These are phyloP conservation scores for Exophiala mesophila DNA, from an alignment of 2,329 filamentous ascomycete genomes.

Conservation along the genomic window DNA sequence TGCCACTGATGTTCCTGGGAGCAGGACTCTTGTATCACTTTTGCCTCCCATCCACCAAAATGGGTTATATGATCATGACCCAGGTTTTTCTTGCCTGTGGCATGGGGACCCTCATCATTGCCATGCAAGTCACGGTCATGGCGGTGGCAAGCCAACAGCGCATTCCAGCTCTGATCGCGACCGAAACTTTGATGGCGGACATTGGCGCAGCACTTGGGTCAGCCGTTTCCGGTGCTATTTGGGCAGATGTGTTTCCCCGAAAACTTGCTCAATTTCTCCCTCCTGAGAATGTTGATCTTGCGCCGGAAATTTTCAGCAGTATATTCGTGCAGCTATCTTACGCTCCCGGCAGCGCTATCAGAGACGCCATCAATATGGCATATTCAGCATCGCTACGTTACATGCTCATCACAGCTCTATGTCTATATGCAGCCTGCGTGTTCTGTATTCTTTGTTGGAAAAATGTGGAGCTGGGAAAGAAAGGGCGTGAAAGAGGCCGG, in stretches of 20 bases:
- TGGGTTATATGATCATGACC: conserved; percentile 49
- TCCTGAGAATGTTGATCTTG: conserved; percentile 37
- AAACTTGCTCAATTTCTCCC: conserved; percentile 42
- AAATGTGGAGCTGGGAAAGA: neutral
- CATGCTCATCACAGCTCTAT: conserved; percentile 33
- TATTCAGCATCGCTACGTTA: conserved; percentile 45
- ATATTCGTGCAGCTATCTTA: conserved; percentile 50
- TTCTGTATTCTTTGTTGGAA: conserved; percentile 1
- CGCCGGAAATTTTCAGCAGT: conserved; percentile 48
- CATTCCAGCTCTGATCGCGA: conserved; percentile 48
- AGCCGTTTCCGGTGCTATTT: conserved; percentile 53
- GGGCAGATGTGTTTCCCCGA: conserved; percentile 48
- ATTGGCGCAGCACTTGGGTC: conserved; percentile 49
- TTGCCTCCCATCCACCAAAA: conserved; percentile 40
- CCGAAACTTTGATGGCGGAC: conserved; percentile 49
- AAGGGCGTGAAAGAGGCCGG: neutral
- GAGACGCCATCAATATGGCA: conserved; percentile 41
- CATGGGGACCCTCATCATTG: conserved; percentile 46
- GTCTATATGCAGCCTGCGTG: conserved; percentile 6
- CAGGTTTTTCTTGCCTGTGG: conserved; percentile 51
- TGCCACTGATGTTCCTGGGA: neutral
- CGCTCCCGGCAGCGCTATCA: conserved; percentile 35
- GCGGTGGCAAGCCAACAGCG: conserved; percentile 46
- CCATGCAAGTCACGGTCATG: conserved; percentile 50
- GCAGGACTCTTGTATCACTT: conserved; percentile 47